These are phyloP conservation scores for Coemansia pectinata DNA, from an alignment of 192 early-diverging fungal species.

Conservation along the genomic window DNA sequence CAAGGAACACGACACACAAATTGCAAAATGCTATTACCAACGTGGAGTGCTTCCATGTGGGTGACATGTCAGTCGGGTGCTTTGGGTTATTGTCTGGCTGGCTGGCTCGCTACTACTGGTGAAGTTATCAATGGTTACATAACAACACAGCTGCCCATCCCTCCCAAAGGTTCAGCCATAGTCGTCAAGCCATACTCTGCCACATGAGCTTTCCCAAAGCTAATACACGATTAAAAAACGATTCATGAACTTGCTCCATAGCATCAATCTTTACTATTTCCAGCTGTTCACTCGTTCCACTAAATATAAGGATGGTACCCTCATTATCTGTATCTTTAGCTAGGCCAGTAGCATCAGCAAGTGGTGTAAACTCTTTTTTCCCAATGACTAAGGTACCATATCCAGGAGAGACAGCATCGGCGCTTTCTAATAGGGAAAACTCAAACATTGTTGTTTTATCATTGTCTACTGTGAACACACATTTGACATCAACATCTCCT, in stretches of 20 bases:
- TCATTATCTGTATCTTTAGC: neutral
- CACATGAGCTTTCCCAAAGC: no score
- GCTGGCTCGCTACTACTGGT: no score
- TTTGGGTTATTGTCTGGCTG: no score
- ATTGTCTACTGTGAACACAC: neutral
- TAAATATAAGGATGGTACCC: neutral
- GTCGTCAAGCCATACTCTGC: no score
- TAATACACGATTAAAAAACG: neutral
- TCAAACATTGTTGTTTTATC: neutral
- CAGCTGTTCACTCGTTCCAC: neutral
- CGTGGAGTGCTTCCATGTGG: no score
- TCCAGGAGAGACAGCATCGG: neutral
- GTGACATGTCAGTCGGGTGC: no score
- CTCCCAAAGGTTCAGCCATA: no score
- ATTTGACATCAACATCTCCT: no score
- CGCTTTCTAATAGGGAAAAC: neutral
- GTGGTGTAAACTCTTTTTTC: neutral
- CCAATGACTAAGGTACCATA: neutral
- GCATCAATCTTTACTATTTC: neutral
- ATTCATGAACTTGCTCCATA: neutral
- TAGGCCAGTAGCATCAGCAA: neutral
- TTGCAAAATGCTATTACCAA: no score
- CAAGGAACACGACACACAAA: no score
- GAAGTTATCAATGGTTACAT: no score
- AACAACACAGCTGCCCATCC: no score